These are phyloP conservation scores for Coniella vitis DNA, from an alignment of 2,329 filamentous ascomycete species.

Conservation along the genomic window DNA sequence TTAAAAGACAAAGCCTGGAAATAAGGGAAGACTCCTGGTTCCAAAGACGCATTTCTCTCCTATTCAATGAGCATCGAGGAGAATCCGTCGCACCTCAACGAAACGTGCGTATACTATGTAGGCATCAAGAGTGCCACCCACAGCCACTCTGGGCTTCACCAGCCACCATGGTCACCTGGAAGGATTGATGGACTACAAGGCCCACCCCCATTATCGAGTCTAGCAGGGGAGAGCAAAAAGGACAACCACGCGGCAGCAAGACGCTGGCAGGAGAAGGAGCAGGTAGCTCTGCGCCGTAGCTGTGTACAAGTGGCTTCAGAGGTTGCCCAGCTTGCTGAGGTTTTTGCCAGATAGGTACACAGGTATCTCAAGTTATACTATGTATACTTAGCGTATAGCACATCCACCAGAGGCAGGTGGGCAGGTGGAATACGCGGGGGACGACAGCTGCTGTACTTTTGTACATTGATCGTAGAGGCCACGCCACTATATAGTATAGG, in stretches of 20 bases:
- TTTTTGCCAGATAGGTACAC: too few relatives aligned
- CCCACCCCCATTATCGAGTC: slow-evolving; percentile 1
- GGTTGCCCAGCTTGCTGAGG: too few relatives aligned
- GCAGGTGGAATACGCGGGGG: neutral
- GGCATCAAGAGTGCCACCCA: neutral
- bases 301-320: too few relatives aligned
- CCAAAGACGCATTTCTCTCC: too few relatives aligned
- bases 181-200: neutral
- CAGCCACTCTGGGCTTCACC: neutral
- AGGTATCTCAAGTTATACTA: too few relatives aligned
- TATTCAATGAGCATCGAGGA: too few relatives aligned
- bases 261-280: slow-evolving; percentile 1
- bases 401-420: too few relatives aligned
- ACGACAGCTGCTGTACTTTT: neutral
- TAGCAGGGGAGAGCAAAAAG: neutral
- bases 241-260: slow-evolving; percentile 1
- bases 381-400: too few relatives aligned
- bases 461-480: neutral
- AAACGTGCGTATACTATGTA: neutral
- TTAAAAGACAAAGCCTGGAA: too few relatives aligned
- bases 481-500: neutral
- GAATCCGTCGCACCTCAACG: too few relatives aligned
- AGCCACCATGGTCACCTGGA: slow-evolving; percentile 7
- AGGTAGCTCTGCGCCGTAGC: neutral
- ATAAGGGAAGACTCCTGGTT: too few relatives aligned